These are phyloP conservation scores for Lentinus tigrinus DNA, from an alignment of 768 basidiomycete species.

Conservation along the genomic window DNA sequence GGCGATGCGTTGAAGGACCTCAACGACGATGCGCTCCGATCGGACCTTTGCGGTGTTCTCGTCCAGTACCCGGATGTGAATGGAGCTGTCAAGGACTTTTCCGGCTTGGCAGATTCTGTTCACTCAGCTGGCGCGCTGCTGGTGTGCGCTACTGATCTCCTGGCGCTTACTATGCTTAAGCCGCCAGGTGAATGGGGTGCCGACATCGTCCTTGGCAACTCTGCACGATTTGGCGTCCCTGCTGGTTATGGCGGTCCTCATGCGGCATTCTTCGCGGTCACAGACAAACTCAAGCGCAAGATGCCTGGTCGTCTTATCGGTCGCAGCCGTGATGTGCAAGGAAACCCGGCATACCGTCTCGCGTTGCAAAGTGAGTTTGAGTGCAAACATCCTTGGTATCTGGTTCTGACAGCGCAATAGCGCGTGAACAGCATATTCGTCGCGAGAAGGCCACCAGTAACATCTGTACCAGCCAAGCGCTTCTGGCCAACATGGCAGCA, in stretches of 20 bases:
- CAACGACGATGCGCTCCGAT: slow-evolving; percentile 49
- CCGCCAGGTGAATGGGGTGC: slow-evolving; percentile 99
- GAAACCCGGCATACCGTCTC: slow-evolving; percentile 86
- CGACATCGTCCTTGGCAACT: slow-evolving; percentile 93
- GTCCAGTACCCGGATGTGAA: slow-evolving; percentile 95
- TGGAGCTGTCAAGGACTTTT: slow-evolving; percentile 77
- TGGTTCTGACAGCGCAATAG: slow-evolving; percentile 36
- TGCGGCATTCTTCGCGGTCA: slow-evolving; percentile 95
- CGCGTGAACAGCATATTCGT: slow-evolving; percentile 95
- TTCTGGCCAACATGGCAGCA: slow-evolving; percentile 98
- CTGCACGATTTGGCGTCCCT: slow-evolving; percentile 95
- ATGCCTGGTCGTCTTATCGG: slow-evolving; percentile 99
- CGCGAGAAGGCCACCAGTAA: slow-evolving; percentile 98
- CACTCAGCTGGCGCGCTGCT: slow-evolving; percentile 81
- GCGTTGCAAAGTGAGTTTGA: slow-evolving; percentile 82
- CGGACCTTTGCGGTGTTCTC: slow-evolving; percentile 80
- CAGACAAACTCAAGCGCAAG: slow-evolving; percentile 89
- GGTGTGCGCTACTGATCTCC: slow-evolving; percentile 85
- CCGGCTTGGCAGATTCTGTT: slow-evolving; percentile 57
- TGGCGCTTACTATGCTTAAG: slow-evolving; percentile 89
- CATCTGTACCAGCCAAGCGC: slow-evolving; percentile 96
- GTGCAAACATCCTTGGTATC: too few relatives aligned
- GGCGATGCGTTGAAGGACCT: slow-evolving; percentile 55
- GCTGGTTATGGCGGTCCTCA: slow-evolving; percentile 98
- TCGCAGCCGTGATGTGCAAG: slow-evolving; percentile 79